Percentiles rank a stretch among this genome's conserved stretches.
phyloP scores from a whole-genome alignment of 106 monocot genomes.

The Dactylorhiza incarnata region DNA sequence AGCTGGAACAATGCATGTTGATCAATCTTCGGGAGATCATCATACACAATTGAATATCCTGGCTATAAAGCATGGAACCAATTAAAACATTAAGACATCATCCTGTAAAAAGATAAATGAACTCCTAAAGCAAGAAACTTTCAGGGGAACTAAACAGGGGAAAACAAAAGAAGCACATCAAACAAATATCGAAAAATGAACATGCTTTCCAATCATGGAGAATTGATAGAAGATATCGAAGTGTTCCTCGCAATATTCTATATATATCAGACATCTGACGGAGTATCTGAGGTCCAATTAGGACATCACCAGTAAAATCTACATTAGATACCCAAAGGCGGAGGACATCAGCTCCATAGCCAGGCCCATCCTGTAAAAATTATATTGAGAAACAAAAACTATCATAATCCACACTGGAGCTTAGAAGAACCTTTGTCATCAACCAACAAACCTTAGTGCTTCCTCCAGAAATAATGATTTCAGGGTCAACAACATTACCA shows the following conservation, averaged over 20 bases:
- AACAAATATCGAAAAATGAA: slow-evolving; percentile 8
- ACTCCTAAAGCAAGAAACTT: neutral
- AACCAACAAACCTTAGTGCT: slow-evolving; percentile 46
- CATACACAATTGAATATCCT: slow-evolving; percentile 50
- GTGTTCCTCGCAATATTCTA: slow-evolving; percentile 84
- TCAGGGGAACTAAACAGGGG: neutral
- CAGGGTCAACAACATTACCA: slow-evolving; percentile 98
- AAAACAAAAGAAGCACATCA: slow-evolving; percentile 3
- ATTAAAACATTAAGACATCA: neutral
- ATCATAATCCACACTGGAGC: neutral
- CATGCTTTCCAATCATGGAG: slow-evolving; percentile 98
- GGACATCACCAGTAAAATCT: slow-evolving; percentile 89
- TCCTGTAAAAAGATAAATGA: neutral
- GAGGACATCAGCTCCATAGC: slow-evolving; percentile 95
- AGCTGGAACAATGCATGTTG: slow-evolving; percentile 89
- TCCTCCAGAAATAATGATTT: slow-evolving; percentile 69
- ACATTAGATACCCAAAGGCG: slow-evolving; percentile 99
- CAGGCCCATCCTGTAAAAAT: slow-evolving; percentile 61
- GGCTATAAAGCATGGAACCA: slow-evolving; percentile 31
- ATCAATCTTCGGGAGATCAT: slow-evolving; percentile 91
- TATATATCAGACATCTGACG: slow-evolving; percentile 98
- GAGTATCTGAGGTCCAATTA: slow-evolving; percentile 87
- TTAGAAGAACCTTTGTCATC: neutral
- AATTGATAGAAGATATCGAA: slow-evolving; percentile 91
- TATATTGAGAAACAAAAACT: slow-evolving; percentile 9